Evolutionary conservation across 768 basidiomycete genomes (phyloP), one percentile per base, ranked within the genome.

Genomic region (Boletus vinaceobasis): DNA sequence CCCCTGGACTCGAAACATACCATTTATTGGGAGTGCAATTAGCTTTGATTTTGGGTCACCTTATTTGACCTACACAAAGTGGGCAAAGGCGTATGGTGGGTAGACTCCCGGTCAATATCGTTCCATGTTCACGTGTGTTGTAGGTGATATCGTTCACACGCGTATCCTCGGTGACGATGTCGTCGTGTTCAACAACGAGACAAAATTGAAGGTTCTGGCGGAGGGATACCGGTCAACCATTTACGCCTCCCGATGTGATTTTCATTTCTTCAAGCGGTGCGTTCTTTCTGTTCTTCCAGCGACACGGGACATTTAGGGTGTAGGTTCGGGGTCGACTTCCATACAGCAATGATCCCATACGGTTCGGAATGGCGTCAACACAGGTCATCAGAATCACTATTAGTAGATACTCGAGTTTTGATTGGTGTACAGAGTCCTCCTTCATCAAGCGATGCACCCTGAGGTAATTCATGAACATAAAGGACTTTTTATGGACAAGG

Each of bases 301-400:
- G 3, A 17, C 17, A 13, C 23, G 26, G 7, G 29, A 50, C 7
- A 31, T 26, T 50, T 14, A 50, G 40, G n/a, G 4, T 8, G 32
- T 32, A 50, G 50, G 17, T 50, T 50, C 17, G 50, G 50, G 14
- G 50, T 43, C 21, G 40, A 50, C 40, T 50, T 50, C 42, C 50
- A 50, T 43, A 50, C 50, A 10, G 50, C 50, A n/a, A 50, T 50
- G 50, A 50, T 50, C 23, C 40, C 50, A 33, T 50, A 50, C 15
- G 23, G 40, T 6, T 19, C 40, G 6, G 50, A 50, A 43, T 50
- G 50, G 50, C 50, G 50, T 19, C 50, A 50, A 27, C 50, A 50
- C 21, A 50, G 49, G 49, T 50, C 27, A 38, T 15, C 39, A 21
- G 27, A 50, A 31, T 32, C 38, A 40, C 5, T 9, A 14, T 15